phyloP scores from a whole-genome alignment of 176 grass and related monocot genomes.

The barley (Hordeum vulgare) region DNA sequence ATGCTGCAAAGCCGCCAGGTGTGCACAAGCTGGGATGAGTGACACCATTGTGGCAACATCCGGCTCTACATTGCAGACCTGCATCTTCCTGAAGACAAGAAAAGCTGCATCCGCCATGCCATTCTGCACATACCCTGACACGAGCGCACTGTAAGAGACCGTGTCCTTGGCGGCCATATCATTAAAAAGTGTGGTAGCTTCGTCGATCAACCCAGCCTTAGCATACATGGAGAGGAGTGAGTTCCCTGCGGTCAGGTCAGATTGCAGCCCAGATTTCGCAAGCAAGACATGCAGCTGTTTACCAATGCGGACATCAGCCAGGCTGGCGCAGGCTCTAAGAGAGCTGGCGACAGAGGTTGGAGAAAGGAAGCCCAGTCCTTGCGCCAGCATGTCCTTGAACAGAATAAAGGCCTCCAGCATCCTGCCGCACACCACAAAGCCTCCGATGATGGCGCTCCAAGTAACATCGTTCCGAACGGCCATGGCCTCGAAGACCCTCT shows the following conservation, averaged over 20 bases:
- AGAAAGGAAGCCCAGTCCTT: too few relatives aligned
- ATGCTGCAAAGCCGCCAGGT: slow-evolving; percentile 64
- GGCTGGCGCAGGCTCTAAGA: too few relatives aligned
- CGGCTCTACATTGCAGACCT: slow-evolving; percentile 39
- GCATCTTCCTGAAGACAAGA: slow-evolving; percentile 66
- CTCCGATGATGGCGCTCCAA: slow-evolving; percentile 83
- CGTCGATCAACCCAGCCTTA: slow-evolving; percentile 39
- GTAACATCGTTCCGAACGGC: slow-evolving; percentile 68
- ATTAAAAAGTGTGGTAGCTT: slow-evolving; percentile 44
- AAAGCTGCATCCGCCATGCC: slow-evolving; percentile 65
- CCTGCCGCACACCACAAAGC: slow-evolving; percentile 44
- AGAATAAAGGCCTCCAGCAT: slow-evolving; percentile 45
- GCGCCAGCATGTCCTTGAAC: too few relatives aligned
- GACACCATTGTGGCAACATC: slow-evolving; percentile 73
- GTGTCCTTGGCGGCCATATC: slow-evolving; percentile 57
- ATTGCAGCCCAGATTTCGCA: too few relatives aligned
- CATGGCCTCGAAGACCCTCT: slow-evolving; percentile 65
- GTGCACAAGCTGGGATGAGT: slow-evolving; percentile 72
- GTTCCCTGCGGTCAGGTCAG: slow-evolving; percentile 38
- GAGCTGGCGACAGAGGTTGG: too few relatives aligned
- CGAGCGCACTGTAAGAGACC: slow-evolving; percentile 70
- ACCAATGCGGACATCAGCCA: too few relatives aligned
- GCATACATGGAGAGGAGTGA: slow-evolving; percentile 79
- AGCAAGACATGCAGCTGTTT: too few relatives aligned
- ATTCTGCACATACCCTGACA: slow-evolving; percentile 80